Conservation (phyloP, 2,329 filamentous ascomycete species). For the Phialocephala subalpina region DNA sequence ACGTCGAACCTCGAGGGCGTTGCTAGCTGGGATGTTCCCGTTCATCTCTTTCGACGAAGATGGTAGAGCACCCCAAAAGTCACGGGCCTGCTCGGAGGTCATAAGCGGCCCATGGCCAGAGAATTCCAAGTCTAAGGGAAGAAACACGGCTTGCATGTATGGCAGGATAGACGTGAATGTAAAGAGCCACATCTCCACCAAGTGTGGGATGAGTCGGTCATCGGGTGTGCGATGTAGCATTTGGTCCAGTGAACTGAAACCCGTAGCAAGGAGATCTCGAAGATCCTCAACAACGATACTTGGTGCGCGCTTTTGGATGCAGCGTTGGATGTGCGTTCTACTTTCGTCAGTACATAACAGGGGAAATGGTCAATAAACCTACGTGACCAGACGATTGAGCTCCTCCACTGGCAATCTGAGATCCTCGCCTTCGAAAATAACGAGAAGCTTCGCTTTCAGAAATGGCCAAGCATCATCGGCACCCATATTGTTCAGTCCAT, state of each 20-base stretch:
- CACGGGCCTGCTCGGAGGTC: constrained; percentile 78
- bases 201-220: constrained; percentile 85
- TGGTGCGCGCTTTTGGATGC: constrained; percentile 76
- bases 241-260: constrained; percentile 86
- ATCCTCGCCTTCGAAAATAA: constrained; percentile 84
- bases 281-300: constrained; percentile 79
- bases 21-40: constrained; percentile 51
- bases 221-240: constrained; percentile 82
- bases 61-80: constrained; percentile 86
- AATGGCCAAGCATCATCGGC: constrained; percentile 85
- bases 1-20: constrained; percentile 84
- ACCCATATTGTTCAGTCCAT: constrained; percentile 74
- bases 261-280: constrained; percentile 77
- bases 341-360: constrained; percentile 22
- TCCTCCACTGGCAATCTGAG: constrained; percentile 83
- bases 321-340: constrained; percentile 76
- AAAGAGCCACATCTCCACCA: constrained; percentile 94
- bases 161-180: constrained; percentile 91
- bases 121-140: constrained; percentile 93
- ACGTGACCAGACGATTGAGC: constrained; percentile 79
- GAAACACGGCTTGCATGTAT: constrained; percentile 93
- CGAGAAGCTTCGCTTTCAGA: constrained; percentile 76
- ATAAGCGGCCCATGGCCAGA: constrained; percentile 84
- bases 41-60: constrained; percentile 50
- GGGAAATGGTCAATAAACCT: constrained; percentile 30